Evolutionary conservation across 176 grass and related monocot species (phyloP).

Genomic region (Eleusine coracana): DNA sequence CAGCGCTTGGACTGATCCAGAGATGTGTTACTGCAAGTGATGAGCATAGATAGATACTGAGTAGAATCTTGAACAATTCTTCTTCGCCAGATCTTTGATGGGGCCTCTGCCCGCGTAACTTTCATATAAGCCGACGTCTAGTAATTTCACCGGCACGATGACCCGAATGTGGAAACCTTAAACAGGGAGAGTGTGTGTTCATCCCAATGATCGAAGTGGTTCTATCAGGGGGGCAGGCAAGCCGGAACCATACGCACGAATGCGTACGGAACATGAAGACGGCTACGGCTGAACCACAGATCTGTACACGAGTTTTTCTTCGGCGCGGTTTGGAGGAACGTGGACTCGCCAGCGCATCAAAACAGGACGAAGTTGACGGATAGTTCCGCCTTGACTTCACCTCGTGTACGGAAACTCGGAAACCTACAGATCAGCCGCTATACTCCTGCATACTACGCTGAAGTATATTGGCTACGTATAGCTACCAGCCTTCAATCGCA

Average conservation of each 20-base stretch:
- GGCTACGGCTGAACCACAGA: background rate
- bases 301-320: background rate
- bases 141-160: background rate
- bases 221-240: background rate
- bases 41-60: background rate
- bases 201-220: background rate
- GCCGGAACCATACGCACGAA: background rate
- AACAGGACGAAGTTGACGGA: slow-evolving; percentile 23
- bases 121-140: background rate
- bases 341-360: slow-evolving; percentile 3
- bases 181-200: background rate
- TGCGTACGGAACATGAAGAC: background rate
- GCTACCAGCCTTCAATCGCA: background rate
- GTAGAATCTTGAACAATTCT: background rate
- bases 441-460: background rate
- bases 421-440: background rate
- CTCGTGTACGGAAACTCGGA: background rate
- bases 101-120: background rate
- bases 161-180: background rate
- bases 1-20: slow-evolving; percentile 9
- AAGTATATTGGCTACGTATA: background rate
- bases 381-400: background rate
- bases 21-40: background rate
- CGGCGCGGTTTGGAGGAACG: background rate
- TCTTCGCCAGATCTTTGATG: slow-evolving; percentile 10